Conservation (phyloP, 257 asterid genomes). For the Solanum acaule region DNA sequence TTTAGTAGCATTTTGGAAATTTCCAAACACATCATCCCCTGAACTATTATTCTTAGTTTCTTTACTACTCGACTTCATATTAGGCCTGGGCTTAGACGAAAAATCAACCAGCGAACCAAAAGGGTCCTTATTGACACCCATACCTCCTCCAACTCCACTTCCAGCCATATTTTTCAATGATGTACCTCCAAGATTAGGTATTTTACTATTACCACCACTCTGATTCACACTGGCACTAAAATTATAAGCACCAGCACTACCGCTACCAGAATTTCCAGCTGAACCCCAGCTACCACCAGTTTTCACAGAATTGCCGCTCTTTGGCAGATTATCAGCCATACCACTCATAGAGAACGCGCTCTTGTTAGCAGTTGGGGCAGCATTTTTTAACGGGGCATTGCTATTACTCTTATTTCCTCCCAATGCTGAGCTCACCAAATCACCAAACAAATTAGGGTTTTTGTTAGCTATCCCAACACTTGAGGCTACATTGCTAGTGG, state of each 20-base stretch:
- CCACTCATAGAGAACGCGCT: constrained; percentile 52
- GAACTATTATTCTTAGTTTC: constrained; percentile 22
- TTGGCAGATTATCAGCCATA: constrained; percentile 68
- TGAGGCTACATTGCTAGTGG: constrained; percentile 2
- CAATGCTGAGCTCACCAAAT: constrained; percentile 61
- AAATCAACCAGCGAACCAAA: constrained; percentile 79
- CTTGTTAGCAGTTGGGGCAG: constrained; percentile 30
- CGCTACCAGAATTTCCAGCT: constrained; percentile 14
- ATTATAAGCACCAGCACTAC: constrained; percentile 23
- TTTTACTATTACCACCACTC: constrained; percentile 28
- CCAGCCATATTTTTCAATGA: constrained; percentile 51
- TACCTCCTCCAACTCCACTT: constrained; percentile 34
- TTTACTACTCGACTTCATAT: constrained; percentile 29
- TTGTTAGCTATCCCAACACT: constrained; percentile 54
- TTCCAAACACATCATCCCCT: constrained; percentile 45
- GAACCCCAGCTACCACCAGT: constrained; percentile 33
- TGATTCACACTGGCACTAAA: constrained; percentile 31
- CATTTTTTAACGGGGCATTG: constrained; percentile 59
- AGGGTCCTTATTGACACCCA: constrained; percentile 56
- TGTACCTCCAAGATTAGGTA: constrained; percentile 41
- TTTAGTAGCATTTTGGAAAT: constrained; percentile 46
- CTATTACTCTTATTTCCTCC: constrained; percentile 51
- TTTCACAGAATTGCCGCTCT: constrained; percentile 24
- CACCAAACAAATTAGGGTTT: constrained; percentile 82
- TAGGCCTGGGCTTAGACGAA: constrained; percentile 30